Evolutionary conservation across 345 rosid species (phyloP).

Genomic region (Ceriops tagal): DNA sequence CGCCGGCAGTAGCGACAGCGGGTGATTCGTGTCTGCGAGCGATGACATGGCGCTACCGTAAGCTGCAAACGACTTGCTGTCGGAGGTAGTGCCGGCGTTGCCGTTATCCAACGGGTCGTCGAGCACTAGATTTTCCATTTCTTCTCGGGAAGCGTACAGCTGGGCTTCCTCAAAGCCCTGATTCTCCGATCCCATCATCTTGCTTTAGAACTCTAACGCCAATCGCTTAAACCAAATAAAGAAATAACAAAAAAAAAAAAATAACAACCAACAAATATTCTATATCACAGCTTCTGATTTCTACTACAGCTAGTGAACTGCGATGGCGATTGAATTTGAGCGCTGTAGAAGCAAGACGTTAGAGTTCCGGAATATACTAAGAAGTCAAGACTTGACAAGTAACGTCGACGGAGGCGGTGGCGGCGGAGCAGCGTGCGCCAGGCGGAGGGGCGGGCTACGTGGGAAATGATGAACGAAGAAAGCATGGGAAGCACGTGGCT

Average conservation of each 20-base stretch:
- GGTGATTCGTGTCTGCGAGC: constrained; percentile 48
- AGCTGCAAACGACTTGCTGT: background rate
- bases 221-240: too few relatives aligned
- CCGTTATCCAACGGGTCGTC: constrained; percentile 33
- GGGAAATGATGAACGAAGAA: constrained; percentile 13
- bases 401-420: constrained; percentile 45
- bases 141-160: constrained; percentile 53
- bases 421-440: constrained; percentile 6
- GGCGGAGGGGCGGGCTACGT: constrained; percentile 11
- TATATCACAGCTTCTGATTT: too few relatives aligned
- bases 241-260: too few relatives aligned
- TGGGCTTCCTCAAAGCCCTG: constrained; percentile 53
- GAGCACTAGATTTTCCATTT: constrained; percentile 70
- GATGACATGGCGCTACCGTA: constrained; percentile 67
- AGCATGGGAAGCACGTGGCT: constrained; percentile 40
- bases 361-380: constrained; percentile 30
- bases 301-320: too few relatives aligned
- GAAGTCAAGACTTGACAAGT: constrained; percentile 65
- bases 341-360: constrained; percentile 11
- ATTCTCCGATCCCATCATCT: constrained; percentile 90
- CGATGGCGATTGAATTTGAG: too few relatives aligned
- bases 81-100: constrained; percentile 8
- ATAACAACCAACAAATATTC: too few relatives aligned
- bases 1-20: constrained; percentile 27
- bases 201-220: too few relatives aligned